Base-by-base conservation (phyloP, 2,329 filamentous ascomycete species). In the Penicillium sp. region DNA sequence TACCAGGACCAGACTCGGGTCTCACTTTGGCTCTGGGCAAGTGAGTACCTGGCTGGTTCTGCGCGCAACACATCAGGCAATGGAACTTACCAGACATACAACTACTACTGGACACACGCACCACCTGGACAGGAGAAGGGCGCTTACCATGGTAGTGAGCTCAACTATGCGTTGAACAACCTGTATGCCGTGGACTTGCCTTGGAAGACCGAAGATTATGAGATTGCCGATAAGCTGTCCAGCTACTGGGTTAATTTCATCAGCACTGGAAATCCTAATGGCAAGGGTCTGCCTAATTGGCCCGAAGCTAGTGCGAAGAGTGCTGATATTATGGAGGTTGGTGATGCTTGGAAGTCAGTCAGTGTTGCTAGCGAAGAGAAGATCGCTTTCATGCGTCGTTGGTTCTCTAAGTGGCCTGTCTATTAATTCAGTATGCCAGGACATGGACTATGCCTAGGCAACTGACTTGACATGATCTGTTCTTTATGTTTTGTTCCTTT, bases 81-180 rank as follows among this genome's bases (percentile, higher is more conserved):
- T 8, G 47, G 47, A 26, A n/a, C 10, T 21, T 49, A 49, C 31
- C 47, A 49, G 22, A 49, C 47, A 8, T 49, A 39, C 13, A 49
- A 21, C 19, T 49, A 49, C 47, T 37, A 49, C 19, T 49, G 47
- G 47, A 49, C 47, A 22, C 47, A 49, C 16, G 47, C 47, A 2
- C 47, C 47, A 9, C 47, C 47, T 14, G 47, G 47, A 37, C 47
- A 49, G 31, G 47, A 49, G 16, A 21, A 33, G 21, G 47, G 47
- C 21, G 47, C 47, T n/a, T 49, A 49, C 47, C 47, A 49, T 37
- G 47, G 47, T 22, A 49, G 47, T 49, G 47, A 49, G 31, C n/a
- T 49, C 19, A 49, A 49, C 31, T 49, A 49, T 37, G 47, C 47
- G 19, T n/a, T 49, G 3, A 49, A 49, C 47, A 49, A 49, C 47